phyloP scores from a whole-genome alignment of 495 filamentous ascomycete species.

The Aspergillus wentii region DNA sequence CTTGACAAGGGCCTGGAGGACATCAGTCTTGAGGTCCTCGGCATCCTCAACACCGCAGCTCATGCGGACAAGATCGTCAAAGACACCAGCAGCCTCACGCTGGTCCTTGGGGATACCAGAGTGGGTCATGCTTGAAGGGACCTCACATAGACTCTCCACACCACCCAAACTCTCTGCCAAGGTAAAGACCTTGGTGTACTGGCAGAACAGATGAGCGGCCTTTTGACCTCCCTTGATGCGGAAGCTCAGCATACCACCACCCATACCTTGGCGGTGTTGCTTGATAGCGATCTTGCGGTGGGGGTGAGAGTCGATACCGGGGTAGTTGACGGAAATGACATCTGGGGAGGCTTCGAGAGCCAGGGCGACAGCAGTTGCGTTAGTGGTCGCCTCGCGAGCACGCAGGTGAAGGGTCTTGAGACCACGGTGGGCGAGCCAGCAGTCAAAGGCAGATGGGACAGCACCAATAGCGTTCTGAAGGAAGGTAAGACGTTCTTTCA shows the following conservation, averaged over 20 bases:
- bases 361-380: constrained; percentile 72
- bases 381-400: constrained; percentile 74
- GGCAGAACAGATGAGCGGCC: constrained; percentile 89
- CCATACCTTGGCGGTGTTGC: constrained; percentile 93
- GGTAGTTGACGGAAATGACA: constrained; percentile 90
- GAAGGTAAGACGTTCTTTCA: constrained; percentile 77
- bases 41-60: constrained; percentile 93
- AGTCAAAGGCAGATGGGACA: constrained; percentile 91
- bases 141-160: constrained; percentile 86
- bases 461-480: constrained; percentile 97
- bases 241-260: constrained; percentile 97
- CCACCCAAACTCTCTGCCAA: constrained; percentile 91
- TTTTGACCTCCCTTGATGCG: constrained; percentile 82
- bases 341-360: constrained; percentile 76
- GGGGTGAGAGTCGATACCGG: constrained; percentile 79
- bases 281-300: constrained; percentile 78
- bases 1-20: constrained; percentile 77
- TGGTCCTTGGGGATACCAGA: constrained; percentile 86
- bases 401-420: constrained; percentile 96
- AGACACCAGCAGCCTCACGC: constrained; percentile 90
- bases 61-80: constrained; percentile 89
- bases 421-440: constrained; percentile 97
- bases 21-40: constrained; percentile 76
- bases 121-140: constrained; percentile 94
- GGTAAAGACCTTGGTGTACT: constrained; percentile 83